A percentile compares a stretch with the other conserved stretches of the same genome.
These are phyloP conservation scores for Phanerodontia chrysosporium DNA, from an alignment of 768 basidiomycete species.

Conservation along the genomic window DNA sequence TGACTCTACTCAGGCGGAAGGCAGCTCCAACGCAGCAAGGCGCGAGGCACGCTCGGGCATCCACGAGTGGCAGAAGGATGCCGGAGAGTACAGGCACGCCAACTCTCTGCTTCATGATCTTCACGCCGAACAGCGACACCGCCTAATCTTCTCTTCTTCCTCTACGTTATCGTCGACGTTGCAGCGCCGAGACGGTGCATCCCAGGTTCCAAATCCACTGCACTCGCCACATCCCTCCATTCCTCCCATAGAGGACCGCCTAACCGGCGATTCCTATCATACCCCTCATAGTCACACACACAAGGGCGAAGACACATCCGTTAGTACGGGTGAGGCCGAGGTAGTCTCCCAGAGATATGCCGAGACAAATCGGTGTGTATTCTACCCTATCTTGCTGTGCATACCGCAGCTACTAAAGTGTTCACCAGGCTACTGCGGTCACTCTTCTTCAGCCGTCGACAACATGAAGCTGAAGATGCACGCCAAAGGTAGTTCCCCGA, in stretches of 20 bases:
- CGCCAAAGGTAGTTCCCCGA: too few species aligned
- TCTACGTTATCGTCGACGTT: not conserved
- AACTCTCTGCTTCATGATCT: slow-evolving; percentile 69
- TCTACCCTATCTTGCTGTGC: not conserved
- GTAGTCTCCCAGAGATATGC: slow-evolving; percentile 59
- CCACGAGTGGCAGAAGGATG: slow-evolving; percentile 17
- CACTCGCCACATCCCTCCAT: not conserved
- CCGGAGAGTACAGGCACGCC: slow-evolving; percentile 48
- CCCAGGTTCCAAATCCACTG: not conserved
- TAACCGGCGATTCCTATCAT: not conserved
- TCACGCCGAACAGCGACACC: slow-evolving; percentile 64
- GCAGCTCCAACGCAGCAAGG: not conserved
- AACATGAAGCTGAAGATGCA: not conserved
- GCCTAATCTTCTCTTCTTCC: slow-evolving; percentile 37
- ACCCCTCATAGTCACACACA: not conserved
- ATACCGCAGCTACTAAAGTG: not conserved
- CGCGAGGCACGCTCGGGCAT: not conserved
- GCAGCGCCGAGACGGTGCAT: not conserved
- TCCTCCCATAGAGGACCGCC: not conserved
- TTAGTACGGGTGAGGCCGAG: slow-evolving; percentile 26
- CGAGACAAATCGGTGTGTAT: slow-evolving; percentile 56
- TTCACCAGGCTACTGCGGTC: slow-evolving; percentile 54
- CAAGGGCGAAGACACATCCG: not conserved
- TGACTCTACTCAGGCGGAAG: slow-evolving; percentile 2
- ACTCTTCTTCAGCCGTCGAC: slow-evolving; percentile 57